Evolutionary conservation across 495 filamentous ascomycete species (phyloP).

Genomic region (Hypomontagnella submonticulosa): DNA sequence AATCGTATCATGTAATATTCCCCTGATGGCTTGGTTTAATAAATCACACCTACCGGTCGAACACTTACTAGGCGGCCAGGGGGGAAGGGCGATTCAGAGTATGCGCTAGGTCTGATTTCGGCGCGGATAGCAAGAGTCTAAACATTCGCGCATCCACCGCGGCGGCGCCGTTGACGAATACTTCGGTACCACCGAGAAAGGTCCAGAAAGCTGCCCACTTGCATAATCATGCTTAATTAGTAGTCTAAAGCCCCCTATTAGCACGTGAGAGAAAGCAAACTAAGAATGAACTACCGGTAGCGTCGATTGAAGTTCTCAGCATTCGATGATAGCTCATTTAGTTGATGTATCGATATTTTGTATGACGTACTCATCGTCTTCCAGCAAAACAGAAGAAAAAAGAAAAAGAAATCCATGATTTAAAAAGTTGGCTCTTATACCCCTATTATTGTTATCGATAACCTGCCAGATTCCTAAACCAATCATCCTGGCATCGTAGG

Average conservation of each 20-base stretch:
- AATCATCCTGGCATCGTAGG: constrained; percentile 13
- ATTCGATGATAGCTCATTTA: too few relatives aligned
- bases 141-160: constrained; percentile 7
- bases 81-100: background rate
- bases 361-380: too few relatives aligned
- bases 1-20: background rate
- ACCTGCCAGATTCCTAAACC: constrained; percentile 21
- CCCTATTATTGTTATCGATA: constrained; percentile 24
- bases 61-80: too few relatives aligned
- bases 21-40: background rate
- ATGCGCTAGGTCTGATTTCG: constrained; percentile 4
- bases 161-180: constrained; percentile 10
- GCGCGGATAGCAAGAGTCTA: background rate
- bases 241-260: background rate
- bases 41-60: background rate
- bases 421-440: constrained; percentile 11
- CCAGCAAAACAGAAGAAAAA: background rate
- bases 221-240: background rate
- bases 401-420: background rate
- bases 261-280: background rate
- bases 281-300: too few relatives aligned
- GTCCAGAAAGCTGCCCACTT: constrained; percentile 7
- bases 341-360: too few relatives aligned
- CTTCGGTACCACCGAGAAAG: constrained; percentile 20
- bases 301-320: too few relatives aligned